Percentiles rank a stretch among this genome's conserved stretches.
These are phyloP conservation scores for Saturnispora zaruensis DNA, from an alignment of 805 yeast species.

Conservation along the genomic window DNA sequence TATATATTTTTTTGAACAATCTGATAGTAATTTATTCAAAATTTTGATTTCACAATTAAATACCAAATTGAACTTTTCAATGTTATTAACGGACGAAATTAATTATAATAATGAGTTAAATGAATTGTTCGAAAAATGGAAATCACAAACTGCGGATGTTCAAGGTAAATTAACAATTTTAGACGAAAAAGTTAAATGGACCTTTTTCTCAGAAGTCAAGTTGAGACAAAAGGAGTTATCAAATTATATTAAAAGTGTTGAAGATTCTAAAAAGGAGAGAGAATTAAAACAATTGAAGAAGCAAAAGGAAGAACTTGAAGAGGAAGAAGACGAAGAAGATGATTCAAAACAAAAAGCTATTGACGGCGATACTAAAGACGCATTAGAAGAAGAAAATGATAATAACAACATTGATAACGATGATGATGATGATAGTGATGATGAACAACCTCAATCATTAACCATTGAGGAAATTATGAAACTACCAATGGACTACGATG, in stretches of 20 bases:
- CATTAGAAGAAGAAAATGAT: background rate
- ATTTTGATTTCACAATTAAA: constrained; percentile 49
- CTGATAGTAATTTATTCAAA: constrained; percentile 44
- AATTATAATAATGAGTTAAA: constrained; percentile 41
- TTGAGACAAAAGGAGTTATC: constrained; percentile 43
- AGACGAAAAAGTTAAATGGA: constrained; percentile 31
- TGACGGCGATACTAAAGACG: constrained; percentile 25
- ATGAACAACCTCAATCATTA: constrained; percentile 17
- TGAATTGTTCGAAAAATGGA: constrained; percentile 43
- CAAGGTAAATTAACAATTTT: constrained; percentile 58
- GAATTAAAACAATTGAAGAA: constrained; percentile 25
- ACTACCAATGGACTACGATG: constrained; percentile 47
- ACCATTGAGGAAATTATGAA: constrained; percentile 31
- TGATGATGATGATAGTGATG: constrained; percentile 1
- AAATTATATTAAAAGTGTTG: constrained; percentile 38
- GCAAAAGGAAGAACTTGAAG: constrained; percentile 24
- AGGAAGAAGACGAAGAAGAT: constrained; percentile 19
- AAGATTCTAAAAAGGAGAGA: constrained; percentile 36
- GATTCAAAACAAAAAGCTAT: constrained; percentile 17
- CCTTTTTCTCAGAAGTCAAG: constrained; percentile 38
- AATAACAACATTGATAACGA: background rate
- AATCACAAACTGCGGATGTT: constrained; percentile 29
- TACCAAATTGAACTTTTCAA: constrained; percentile 54
- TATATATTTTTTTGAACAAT: constrained; percentile 70
- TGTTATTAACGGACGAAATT: constrained; percentile 60